Conservation (phyloP, 306 rosid species). For the Alnus glutinosa region DNA sequence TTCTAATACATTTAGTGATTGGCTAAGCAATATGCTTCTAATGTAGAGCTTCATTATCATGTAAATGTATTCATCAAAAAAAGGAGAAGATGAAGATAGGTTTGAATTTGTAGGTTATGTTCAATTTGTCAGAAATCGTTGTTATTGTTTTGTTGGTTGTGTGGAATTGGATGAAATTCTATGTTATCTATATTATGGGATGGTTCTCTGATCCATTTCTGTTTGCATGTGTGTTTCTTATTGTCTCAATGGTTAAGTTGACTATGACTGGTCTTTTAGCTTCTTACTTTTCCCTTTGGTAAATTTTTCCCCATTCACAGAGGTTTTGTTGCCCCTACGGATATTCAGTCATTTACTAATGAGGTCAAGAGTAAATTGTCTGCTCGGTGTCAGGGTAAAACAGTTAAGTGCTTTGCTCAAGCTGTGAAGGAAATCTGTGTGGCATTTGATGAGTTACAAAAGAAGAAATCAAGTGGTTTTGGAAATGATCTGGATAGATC, state of each 20-base stretch:
- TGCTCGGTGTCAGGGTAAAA: conserved; percentile 70
- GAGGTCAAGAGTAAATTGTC: conserved; percentile 70
- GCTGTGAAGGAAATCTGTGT: conserved; percentile 90
- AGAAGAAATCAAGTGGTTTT: conserved; percentile 56
- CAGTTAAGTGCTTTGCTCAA: conserved; percentile 67
- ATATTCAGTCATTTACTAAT: conserved; percentile 78
- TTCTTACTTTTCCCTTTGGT: conserved; percentile 25
- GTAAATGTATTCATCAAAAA: no score
- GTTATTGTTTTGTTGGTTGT: not conserved
- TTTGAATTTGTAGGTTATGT: not conserved
- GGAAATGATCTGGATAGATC: conserved; percentile 63
- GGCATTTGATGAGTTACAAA: conserved; percentile 78
- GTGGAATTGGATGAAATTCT: not conserved
- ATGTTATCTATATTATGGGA: not conserved
- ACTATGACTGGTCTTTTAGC: conserved; percentile 13
- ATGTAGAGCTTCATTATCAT: no score
- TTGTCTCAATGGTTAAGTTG: conserved; percentile 23
- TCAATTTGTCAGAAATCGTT: not conserved
- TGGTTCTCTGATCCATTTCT: conserved; percentile 14
- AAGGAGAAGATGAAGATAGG: no score
- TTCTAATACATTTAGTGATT: no score
- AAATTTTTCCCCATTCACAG: conserved; percentile 48
- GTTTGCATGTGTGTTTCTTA: conserved; percentile 8
- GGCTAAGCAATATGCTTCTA: no score
- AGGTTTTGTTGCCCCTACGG: conserved; percentile 94